These are phyloP conservation scores for Alnus glutinosa DNA, from an alignment of 306 rosid genomes.

Conservation along the genomic window DNA sequence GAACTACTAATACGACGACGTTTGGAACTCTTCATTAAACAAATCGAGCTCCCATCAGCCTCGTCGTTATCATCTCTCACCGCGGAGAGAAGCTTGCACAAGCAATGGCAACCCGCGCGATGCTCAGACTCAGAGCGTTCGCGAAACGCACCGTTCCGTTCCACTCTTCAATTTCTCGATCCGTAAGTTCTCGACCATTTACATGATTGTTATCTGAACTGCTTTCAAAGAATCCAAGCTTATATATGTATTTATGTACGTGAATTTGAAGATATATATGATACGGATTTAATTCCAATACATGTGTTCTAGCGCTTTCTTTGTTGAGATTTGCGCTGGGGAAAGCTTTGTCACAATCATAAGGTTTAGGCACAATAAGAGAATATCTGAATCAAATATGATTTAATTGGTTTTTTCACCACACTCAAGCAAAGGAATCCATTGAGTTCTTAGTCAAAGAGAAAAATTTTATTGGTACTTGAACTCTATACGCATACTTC, in stretches of 20 bases:
- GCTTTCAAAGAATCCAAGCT: neutral
- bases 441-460: neutral
- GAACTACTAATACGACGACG: neutral
- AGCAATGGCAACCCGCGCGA: constrained; percentile 51
- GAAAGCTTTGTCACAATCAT: neutral
- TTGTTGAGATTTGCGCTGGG: neutral
- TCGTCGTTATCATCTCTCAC: neutral
- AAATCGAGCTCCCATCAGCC: neutral
- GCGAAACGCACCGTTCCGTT: constrained; percentile 41
- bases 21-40: no score
- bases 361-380: neutral
- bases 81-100: neutral
- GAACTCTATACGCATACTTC: neutral
- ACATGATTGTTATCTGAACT: neutral
- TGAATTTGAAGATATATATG: neutral
- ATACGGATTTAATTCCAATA: neutral
- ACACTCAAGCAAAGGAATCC: neutral
- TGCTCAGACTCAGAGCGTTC: constrained; percentile 56
- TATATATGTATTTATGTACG: neutral
- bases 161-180: constrained; percentile 41
- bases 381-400: neutral
- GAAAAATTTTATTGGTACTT: neutral
- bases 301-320: neutral
- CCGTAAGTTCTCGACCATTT: constrained; percentile 36
- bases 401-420: neutral